Evolutionary conservation across 2,329 filamentous ascomycete species (phyloP).

Genomic region (Phialophora verrucosa): DNA sequence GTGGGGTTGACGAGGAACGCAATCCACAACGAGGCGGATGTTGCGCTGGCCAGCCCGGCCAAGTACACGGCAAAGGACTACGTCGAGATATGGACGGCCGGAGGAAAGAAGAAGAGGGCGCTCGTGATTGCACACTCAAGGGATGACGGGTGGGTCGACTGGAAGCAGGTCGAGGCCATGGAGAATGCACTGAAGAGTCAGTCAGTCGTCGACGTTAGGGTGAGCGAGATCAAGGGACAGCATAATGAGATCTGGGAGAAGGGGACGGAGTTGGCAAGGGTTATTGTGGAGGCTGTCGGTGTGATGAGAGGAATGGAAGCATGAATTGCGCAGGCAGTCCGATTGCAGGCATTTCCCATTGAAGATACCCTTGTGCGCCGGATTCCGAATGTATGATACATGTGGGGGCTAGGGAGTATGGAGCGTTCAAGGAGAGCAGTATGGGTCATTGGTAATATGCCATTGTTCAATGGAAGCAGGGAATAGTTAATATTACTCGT

Average conservation of each 20-base stretch:
- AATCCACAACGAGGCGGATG: constrained; percentile 47
- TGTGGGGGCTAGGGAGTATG: background rate
- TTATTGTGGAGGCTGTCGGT: constrained; percentile 39
- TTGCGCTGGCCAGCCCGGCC: constrained; percentile 50
- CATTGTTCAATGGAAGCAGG: background rate
- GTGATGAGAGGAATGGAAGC: constrained; percentile 24
- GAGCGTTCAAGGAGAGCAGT: background rate
- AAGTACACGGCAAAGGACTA: constrained; percentile 27
- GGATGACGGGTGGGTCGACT: constrained; percentile 51
- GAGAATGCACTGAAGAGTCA: constrained; percentile 58
- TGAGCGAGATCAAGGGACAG: constrained; percentile 44
- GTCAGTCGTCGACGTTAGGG: constrained; percentile 45
- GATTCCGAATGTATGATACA: background rate
- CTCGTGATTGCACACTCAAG: constrained; percentile 50
- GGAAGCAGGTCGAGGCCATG: constrained; percentile 50
- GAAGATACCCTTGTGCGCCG: constrained; percentile 1
- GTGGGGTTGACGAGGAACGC: constrained; percentile 50
- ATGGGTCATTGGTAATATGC: background rate
- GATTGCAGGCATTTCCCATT: background rate
- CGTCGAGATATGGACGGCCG: constrained; percentile 37
- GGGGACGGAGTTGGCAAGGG: constrained; percentile 49
- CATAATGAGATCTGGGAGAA: constrained; percentile 53
- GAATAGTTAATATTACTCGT: background rate
- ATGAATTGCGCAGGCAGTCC: background rate
- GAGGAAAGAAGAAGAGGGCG: constrained; percentile 45